A percentile compares a stretch with the other conserved stretches of the same genome.
Evolutionary conservation across 2,329 filamentous ascomycete genomes (phyloP).

Genomic region (Microdochium bolleyi): DNA sequence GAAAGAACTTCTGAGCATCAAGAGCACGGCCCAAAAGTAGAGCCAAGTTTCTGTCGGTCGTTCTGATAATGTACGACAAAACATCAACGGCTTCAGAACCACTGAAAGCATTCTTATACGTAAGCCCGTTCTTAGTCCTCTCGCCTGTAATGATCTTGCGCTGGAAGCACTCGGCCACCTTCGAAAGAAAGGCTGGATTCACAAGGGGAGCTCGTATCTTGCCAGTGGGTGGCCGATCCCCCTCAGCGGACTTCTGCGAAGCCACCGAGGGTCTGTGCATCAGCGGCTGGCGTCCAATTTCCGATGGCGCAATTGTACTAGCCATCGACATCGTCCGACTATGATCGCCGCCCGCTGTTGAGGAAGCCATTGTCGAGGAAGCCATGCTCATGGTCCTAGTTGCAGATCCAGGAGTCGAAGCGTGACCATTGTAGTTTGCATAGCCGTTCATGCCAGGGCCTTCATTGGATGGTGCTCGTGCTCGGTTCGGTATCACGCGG

Average conservation of each 20-base stretch:
- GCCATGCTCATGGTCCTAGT: constrained; percentile 55
- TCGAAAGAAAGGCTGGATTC: constrained; percentile 89
- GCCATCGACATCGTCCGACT: constrained; percentile 85
- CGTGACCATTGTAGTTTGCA: constrained; percentile 27
- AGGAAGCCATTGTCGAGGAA: constrained; percentile 29
- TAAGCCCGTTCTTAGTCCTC: constrained; percentile 90
- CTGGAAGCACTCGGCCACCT: constrained; percentile 85
- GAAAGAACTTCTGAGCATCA: constrained; percentile 98
- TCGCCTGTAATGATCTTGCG: constrained; percentile 82
- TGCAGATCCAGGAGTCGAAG: constrained; percentile 41
- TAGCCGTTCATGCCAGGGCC: constrained; percentile 23
- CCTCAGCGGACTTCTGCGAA: constrained; percentile 42
- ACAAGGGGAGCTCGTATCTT: constrained; percentile 74
- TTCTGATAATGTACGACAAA: constrained; percentile 93
- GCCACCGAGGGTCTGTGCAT: constrained; percentile 46
- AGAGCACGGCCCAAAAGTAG: constrained; percentile 83
- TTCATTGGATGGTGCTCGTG: constrained; percentile 36
- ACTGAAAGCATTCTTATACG: constrained; percentile 95
- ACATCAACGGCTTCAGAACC: constrained; percentile 93
- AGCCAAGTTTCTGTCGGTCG: constrained; percentile 89
- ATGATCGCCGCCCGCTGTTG: constrained; percentile 33
- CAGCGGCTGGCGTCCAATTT: constrained; percentile 41
- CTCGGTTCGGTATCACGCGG: constrained; percentile 74
- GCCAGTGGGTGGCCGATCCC: constrained; percentile 48
- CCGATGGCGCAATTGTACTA: constrained; percentile 63